Evolutionary conservation across 2,329 filamentous ascomycete species (phyloP), one percentile per base, ranked within the genome.

Genomic region (Daldinia sp.): DNA sequence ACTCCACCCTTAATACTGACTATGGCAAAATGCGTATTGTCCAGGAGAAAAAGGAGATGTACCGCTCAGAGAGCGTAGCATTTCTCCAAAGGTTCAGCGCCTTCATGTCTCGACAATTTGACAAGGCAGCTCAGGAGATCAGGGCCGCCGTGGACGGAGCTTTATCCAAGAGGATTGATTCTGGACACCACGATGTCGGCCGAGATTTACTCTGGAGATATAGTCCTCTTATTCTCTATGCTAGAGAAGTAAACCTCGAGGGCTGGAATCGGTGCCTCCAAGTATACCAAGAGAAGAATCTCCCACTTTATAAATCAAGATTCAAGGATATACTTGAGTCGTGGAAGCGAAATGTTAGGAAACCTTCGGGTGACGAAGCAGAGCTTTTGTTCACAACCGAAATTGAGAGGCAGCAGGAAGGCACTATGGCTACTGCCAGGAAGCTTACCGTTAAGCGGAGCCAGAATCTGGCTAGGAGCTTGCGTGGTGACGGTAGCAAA

Each of bases 361-460:
- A 93, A 77, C 81, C 88, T 39, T 87, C 85, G 1, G 89, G 89
- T 9, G 93, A 96, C 37, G 93, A 96, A 70, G 82, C 84, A 51
- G 93, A 96, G 58, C 80, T 96, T 1, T 84, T 98, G n/a, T 98
- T 98, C 76, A 95, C 93, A 0, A 86, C 90, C 2, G 89, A 92
- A 72, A 77, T 81, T 27, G 94, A 97, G 73, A 96, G 96, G 74
- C 93, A 97, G 73, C 89, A 92, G 53, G 91, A 96, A 71, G 88
- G 86, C 37, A 80, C 84, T 32, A 86, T 91, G 61, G 85, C 91
- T 17, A 88, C 92, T 6, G 94, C 94, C 8, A 87, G 93, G 65
- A 97, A 97, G 77, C 79, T 98, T 64, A 98, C 94, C 0, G 94
- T 98, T 54, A 97, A 97, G 82, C 87, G 94, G 73, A 95, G 92